Percentiles rank a stretch among this genome's conserved stretches.
These are phyloP conservation scores for Hyaloscypha variabilis DNA, from an alignment of 495 filamentous ascomycete genomes.

Conservation along the genomic window DNA sequence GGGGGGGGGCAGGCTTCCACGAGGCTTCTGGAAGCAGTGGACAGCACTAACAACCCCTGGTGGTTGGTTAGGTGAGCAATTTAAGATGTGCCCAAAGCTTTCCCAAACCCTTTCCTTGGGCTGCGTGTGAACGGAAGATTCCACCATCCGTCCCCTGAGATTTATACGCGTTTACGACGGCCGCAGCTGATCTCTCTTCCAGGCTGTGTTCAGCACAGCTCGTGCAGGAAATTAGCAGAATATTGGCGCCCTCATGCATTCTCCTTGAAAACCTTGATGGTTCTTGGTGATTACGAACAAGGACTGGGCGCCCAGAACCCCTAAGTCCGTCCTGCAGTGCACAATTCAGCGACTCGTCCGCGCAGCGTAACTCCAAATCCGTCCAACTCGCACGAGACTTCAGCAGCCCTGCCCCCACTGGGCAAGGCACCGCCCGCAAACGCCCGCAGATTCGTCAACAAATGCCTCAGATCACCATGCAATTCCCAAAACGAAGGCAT, in stretches of 20 bases:
- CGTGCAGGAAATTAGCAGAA: not conserved
- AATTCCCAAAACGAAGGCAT: constrained; percentile 7
- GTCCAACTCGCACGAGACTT: not conserved
- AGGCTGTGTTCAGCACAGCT: not conserved
- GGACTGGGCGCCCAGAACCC: not conserved
- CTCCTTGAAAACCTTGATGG: not conserved
- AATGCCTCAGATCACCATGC: constrained; percentile 18
- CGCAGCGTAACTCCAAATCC: not conserved
- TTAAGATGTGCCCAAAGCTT: constrained; percentile 13
- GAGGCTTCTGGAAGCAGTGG: constrained; percentile 2
- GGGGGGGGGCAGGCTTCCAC: too few species aligned
- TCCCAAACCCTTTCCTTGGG: constrained; percentile 1
- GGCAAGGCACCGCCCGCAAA: constrained; percentile 4
- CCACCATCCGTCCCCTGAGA: not conserved
- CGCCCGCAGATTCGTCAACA: constrained; percentile 18
- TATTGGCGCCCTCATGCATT: not conserved
- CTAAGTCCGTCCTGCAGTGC: too few species aligned
- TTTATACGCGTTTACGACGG: not conserved
- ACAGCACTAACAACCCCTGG: constrained; percentile 1
- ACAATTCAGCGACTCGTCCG: too few species aligned
- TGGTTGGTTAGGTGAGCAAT: not conserved
- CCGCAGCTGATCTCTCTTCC: not conserved
- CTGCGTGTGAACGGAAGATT: not conserved
- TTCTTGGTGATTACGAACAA: not conserved
- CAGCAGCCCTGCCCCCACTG: not conserved